Percentiles rank a stretch among this genome's conserved stretches.
Conservation (phyloP, 257 asterid species). For the Ajuga chamaepitys region DNA sequence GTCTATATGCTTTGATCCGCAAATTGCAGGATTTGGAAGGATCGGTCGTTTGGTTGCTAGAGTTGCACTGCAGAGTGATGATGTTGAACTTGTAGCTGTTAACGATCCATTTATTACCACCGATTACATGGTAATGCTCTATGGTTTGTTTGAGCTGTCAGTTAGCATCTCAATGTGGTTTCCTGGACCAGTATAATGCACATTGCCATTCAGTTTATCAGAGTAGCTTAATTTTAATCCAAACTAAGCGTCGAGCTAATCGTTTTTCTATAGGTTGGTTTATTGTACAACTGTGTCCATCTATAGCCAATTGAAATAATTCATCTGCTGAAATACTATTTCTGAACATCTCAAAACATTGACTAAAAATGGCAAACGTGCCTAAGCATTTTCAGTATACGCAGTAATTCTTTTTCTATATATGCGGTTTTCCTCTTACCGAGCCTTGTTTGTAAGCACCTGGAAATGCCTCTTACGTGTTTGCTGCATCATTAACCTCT, state of each 20-base stretch:
- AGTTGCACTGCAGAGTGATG: slow-evolving; percentile 72
- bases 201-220: neutral
- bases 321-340: no score
- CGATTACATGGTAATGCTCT: slow-evolving; percentile 63
- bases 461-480: no score
- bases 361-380: no score
- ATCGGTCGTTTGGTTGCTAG: slow-evolving; percentile 88
- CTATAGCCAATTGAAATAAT: neutral
- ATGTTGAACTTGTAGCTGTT: slow-evolving; percentile 78
- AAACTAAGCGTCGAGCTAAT: neutral
- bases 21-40: slow-evolving; percentile 66
- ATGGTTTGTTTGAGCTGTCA: neutral
- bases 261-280: neutral
- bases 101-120: slow-evolving; percentile 80
- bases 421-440: no score
- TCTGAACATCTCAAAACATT: no score
- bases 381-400: no score
- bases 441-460: no score
- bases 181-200: neutral
- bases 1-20: neutral
- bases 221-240: neutral
- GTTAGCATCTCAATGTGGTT: neutral
- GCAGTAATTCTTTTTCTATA: no score
- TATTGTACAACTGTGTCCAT: neutral
- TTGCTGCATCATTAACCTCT: no score